These are phyloP conservation scores for Penicillium occitanis DNA, from an alignment of 2,329 filamentous ascomycete species.

Conservation along the genomic window DNA sequence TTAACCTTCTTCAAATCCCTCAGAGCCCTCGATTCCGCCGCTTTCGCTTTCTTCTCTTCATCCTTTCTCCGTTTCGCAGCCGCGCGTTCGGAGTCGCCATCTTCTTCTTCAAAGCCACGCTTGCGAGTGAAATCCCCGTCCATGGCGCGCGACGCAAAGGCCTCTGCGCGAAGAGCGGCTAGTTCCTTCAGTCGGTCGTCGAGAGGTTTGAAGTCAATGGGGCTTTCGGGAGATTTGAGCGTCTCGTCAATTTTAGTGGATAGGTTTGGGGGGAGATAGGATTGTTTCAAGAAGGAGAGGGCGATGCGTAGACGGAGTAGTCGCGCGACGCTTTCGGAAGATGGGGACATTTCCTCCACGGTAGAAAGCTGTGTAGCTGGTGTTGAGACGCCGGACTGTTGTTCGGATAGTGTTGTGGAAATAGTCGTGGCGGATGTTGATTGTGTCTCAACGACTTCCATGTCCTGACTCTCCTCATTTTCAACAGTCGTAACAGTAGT, in stretches of 20 bases:
- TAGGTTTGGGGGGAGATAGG: slow-evolving; percentile 47
- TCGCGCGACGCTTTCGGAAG: slow-evolving; percentile 40
- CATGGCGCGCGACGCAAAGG: slow-evolving; percentile 63
- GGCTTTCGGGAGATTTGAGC: slow-evolving; percentile 40
- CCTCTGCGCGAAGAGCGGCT: slow-evolving; percentile 67
- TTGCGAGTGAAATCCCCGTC: slow-evolving; percentile 46
- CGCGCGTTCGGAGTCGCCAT: slow-evolving; percentile 50
- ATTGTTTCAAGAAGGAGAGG: slow-evolving; percentile 51
- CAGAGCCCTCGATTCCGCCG: slow-evolving; percentile 70
- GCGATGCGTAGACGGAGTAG: slow-evolving; percentile 53
- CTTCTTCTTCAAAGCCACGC: slow-evolving; percentile 43
- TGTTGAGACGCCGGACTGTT: slow-evolving; percentile 38
- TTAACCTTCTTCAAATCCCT: slow-evolving; percentile 86
- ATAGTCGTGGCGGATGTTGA: slow-evolving; percentile 34
- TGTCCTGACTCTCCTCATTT: slow-evolving; percentile 30
- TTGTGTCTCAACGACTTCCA: slow-evolving; percentile 33
- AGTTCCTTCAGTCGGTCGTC: slow-evolving; percentile 68
- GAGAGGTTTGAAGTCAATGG: slow-evolving; percentile 68
- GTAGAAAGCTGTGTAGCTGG: slow-evolving; percentile 38
- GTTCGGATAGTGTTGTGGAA: slow-evolving; percentile 29
- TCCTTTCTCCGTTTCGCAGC: slow-evolving; percentile 85
- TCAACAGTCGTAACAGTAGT: slow-evolving; percentile 26
- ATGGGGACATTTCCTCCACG: slow-evolving; percentile 29
- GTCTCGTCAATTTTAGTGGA: slow-evolving; percentile 39
- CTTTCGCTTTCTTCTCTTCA: slow-evolving; percentile 82